A percentile compares a stretch with the other conserved stretches of the same genome.
These are phyloP conservation scores for Pseudocohnilembus persalinus DNA, from an alignment of 169 alveolate species.

Conservation along the genomic window DNA sequence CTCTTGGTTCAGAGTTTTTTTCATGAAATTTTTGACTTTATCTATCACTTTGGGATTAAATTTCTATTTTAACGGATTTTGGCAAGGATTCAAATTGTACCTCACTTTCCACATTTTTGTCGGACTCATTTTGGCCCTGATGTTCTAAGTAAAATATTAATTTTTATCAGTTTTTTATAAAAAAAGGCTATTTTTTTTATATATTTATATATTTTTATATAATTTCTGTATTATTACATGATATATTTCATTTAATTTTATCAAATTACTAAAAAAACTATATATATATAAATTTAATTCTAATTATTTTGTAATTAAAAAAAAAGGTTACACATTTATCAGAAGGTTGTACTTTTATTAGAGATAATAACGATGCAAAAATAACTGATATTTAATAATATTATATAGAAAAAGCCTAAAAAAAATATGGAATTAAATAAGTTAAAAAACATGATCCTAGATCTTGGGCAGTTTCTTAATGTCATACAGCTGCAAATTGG, in stretches of 20 bases:
- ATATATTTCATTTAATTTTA: too few species aligned
- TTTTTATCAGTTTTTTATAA: too few species aligned
- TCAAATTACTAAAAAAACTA: too few species aligned
- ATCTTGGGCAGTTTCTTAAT: neutral
- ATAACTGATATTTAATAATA: neutral
- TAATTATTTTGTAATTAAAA: too few species aligned
- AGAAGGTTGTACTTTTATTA: neutral
- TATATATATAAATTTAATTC: too few species aligned
- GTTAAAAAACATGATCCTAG: neutral
- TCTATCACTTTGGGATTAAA: neutral
- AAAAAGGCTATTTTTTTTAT: too few species aligned
- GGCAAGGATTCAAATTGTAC: neutral
- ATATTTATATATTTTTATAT: too few species aligned
- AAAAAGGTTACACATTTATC: neutral
- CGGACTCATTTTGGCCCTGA: neutral
- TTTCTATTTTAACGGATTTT: neutral
- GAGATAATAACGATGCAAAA: neutral
- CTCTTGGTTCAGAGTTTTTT: neutral
- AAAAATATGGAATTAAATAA: neutral
- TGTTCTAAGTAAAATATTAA: neutral
- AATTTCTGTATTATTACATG: too few species aligned
- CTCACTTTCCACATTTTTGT: neutral
- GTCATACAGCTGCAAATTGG: neutral
- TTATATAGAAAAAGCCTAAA: neutral
- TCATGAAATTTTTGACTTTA: neutral